Percentiles rank a stretch among this genome's conserved stretches.
phyloP scores from a whole-genome alignment of 305 asterid species.

The Fraxinus greggii region DNA sequence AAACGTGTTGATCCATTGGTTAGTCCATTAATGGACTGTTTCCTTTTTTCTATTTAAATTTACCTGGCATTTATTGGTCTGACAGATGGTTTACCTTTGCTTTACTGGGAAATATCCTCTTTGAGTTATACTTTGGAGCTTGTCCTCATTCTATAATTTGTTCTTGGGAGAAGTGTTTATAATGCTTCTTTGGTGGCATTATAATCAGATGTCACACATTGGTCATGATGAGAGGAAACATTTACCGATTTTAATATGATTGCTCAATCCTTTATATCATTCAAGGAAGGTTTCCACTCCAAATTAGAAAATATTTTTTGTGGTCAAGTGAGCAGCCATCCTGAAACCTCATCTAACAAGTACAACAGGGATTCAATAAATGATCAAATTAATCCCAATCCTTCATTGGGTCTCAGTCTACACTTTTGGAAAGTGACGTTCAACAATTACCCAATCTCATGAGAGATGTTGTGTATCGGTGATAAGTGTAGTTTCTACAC shows the following conservation, averaged over 20 bases:
- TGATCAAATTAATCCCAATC: conserved; percentile 43
- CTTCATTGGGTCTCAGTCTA: conserved; percentile 37
- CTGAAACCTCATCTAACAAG: conserved; percentile 43
- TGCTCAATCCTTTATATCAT: conserved; percentile 22
- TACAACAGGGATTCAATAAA: conserved; percentile 40
- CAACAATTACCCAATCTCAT: conserved; percentile 40
- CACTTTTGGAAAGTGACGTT: conserved; percentile 34
- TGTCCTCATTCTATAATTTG: background rate
- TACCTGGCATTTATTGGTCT: background rate
- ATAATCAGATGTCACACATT: background rate
- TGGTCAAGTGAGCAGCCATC: conserved; percentile 68
- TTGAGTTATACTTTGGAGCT: background rate
- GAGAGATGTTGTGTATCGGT: conserved; percentile 5
- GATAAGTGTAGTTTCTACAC: no score
- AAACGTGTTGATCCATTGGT: background rate
- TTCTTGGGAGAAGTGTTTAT: background rate
- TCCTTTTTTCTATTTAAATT: no score
- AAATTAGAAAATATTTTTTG: conserved; percentile 61
- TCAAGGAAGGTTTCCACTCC: conserved; percentile 81
- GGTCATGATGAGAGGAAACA: conserved; percentile 9
- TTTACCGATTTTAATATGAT: conserved; percentile 10
- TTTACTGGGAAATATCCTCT: background rate
- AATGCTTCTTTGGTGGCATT: background rate
- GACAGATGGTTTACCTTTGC: background rate
- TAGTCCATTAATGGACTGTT: no score